A percentile compares a stretch with the other conserved stretches of the same genome.
Conservation (phyloP, 1,284 basidiomycete genomes). For the Rhizopogon hawkerae region DNA sequence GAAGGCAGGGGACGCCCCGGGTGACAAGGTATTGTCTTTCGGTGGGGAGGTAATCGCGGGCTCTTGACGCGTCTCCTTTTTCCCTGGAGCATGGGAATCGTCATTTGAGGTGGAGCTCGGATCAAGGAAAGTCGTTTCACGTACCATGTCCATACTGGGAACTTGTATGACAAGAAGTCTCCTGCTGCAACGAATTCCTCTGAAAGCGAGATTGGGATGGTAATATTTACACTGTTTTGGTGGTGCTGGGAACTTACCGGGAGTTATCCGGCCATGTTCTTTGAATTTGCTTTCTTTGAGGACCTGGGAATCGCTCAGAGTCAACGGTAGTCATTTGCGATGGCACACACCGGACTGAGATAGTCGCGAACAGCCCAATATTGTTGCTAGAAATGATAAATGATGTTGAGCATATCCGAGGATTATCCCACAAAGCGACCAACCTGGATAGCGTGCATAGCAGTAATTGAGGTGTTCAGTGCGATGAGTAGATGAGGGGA, state of each 20-base stretch:
- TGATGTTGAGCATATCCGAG: slow-evolving; percentile 7
- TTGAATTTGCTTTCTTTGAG: slow-evolving; percentile 98
- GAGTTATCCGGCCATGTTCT: slow-evolving; percentile 94
- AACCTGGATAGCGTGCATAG: slow-evolving; percentile 70
- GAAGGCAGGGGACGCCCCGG: slow-evolving; percentile 85
- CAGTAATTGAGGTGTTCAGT: slow-evolving; percentile 8
- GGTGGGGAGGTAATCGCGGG: slow-evolving; percentile 83
- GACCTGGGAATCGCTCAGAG: slow-evolving; percentile 51
- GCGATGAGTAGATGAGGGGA: slow-evolving; percentile 10
- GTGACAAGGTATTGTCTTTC: slow-evolving; percentile 98
- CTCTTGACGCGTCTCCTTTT: slow-evolving; percentile 76
- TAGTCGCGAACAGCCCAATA: slow-evolving; percentile 96
- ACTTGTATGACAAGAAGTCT: slow-evolving; percentile 93
- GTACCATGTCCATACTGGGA: slow-evolving; percentile 90
- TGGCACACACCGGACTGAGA: slow-evolving; percentile 73
- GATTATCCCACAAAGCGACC: slow-evolving; percentile 8
- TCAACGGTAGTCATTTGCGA: slow-evolving; percentile 18
- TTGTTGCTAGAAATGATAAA: slow-evolving; percentile 50
- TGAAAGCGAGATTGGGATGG: slow-evolving; percentile 27
- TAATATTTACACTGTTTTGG: slow-evolving; percentile 5
- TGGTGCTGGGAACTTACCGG: slow-evolving; percentile 50
- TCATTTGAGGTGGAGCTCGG: neutral
- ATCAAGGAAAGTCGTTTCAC: slow-evolving; percentile 20
- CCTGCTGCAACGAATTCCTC: slow-evolving; percentile 96
- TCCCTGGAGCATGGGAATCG: slow-evolving; percentile 50